phyloP scores from a whole-genome alignment of 768 basidiomycete genomes.

The Tulasnella sp. region DNA sequence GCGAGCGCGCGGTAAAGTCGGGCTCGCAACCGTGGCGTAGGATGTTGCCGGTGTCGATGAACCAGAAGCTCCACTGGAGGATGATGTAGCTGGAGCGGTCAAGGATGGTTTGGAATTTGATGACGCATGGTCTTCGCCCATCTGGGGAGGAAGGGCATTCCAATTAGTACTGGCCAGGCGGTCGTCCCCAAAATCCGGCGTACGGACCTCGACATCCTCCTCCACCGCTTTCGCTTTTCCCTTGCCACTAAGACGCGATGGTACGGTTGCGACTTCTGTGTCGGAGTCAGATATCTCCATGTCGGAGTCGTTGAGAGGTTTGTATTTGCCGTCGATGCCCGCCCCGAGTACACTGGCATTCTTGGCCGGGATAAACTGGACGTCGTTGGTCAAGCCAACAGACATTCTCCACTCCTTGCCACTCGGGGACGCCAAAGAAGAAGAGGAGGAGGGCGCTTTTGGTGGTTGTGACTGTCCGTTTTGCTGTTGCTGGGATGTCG shows the following conservation, averaged over 20 bases:
- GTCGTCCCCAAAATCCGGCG: not conserved
- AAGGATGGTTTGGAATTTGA: not conserved
- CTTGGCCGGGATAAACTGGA: constrained; percentile 14
- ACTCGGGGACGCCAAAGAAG: not conserved
- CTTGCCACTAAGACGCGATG: constrained; percentile 30
- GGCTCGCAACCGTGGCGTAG: not conserved
- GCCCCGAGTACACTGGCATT: constrained; percentile 6
- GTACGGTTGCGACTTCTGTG: constrained; percentile 28
- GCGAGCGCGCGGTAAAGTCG: not conserved
- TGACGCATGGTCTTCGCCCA: not conserved
- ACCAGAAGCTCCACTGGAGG: not conserved
- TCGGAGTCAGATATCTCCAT: not conserved
- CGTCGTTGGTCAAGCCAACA: constrained; percentile 2
- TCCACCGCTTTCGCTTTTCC: constrained; percentile 33
- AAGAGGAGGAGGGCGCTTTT: not conserved
- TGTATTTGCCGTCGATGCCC: constrained; percentile 39
- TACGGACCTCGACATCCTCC: not conserved
- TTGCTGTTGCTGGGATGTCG: not conserved
- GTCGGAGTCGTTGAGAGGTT: constrained; percentile 53
- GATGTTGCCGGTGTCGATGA: not conserved
- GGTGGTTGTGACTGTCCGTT: not conserved
- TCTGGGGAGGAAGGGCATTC: not conserved
- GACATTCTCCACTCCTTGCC: constrained; percentile 12
- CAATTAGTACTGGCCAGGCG: not conserved
- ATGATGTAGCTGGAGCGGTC: not conserved